Evolutionary conservation across 257 asterid species (phyloP), one percentile per base, ranked within the genome.

Genomic region (Salvia miltiorrhiza): DNA sequence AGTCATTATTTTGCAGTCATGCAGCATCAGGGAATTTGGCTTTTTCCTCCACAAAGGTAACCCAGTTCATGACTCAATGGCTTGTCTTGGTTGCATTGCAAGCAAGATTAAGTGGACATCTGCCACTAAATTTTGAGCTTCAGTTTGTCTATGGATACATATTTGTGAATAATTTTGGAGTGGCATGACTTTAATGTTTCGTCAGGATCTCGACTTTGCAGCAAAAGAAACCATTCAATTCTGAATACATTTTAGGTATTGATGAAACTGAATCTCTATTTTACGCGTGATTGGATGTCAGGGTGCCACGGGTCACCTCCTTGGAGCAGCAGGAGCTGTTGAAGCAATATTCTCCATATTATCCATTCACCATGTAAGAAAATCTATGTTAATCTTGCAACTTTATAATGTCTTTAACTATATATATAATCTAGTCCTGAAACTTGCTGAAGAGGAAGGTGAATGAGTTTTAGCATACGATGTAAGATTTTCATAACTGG

Each of bases 321-420:
- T 90, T 33, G 99, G 99, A 58, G 99, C 99, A 43, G 97, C 99
- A 44, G 97, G 99, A 75, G 95, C 96, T 30, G 99, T 93, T 37
- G 99, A 93, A 78, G 96, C 97, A 67, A 75, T 89, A 74, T 90
- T 93, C 69, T 68, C 90, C 39, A 74, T 89, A 70, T 72, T 93
- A 81, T 82, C 97, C 41, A 83, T 93, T 75, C 90, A 86, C 83
- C 85, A 89, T 73, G 98, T 93, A 79, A 82, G 90, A 32, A 70
- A 65, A 35, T 59, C 35, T 24, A 56, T 60, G 24, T 52, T 49
- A 7, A 3, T 73, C 39, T 41, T n/a, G 55, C 59, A 7, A 43
- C 26, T 19, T 43, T 11, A 41, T 16, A 54, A 7, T 0, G 3
- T 9, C 41, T 5, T 7, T 10, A 7, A 48, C 13, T 23, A 50